Percentiles rank a stretch among this genome's conserved stretches.
These are phyloP conservation scores for Rheum nobile DNA, from an alignment of 148 eudicot species.

Conservation along the genomic window DNA sequence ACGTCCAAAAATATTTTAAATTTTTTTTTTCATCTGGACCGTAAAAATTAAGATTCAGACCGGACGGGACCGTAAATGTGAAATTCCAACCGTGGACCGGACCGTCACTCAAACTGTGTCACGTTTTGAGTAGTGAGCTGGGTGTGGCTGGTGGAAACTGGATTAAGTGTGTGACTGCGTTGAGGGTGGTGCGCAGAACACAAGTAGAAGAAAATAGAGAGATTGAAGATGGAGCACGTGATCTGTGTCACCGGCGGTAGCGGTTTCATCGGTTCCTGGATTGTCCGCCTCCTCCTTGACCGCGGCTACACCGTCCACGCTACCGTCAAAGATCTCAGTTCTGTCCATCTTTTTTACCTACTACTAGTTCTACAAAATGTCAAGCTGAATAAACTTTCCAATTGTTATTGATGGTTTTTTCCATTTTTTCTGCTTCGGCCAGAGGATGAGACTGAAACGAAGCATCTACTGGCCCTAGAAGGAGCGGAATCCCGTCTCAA, in stretches of 20 bases:
- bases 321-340: slow-evolving; percentile 65
- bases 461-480: slow-evolving; percentile 50
- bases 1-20: no score
- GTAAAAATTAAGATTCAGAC: no score
- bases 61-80: no score
- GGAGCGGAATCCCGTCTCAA: slow-evolving; percentile 45
- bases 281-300: slow-evolving; percentile 59
- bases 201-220: no score
- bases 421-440: not conserved
- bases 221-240: slow-evolving; percentile 17
- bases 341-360: not conserved
- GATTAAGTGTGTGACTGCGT: no score
- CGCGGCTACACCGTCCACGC: slow-evolving; percentile 90
- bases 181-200: no score
- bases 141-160: no score
- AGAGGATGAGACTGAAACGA: slow-evolving; percentile 69
- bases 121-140: no score
- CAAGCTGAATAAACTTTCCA: not conserved
- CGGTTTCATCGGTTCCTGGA: slow-evolving; percentile 81
- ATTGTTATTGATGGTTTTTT: not conserved
- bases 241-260: slow-evolving; percentile 92
- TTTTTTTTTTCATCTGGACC: no score
- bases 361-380: not conserved
- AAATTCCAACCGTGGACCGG: no score
- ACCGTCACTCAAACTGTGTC: no score